A percentile compares a stretch with the other conserved stretches of the same genome.
These are phyloP conservation scores for Calamus simplicifolius DNA, from an alignment of 176 grass and related monocot genomes.

Conservation along the genomic window DNA sequence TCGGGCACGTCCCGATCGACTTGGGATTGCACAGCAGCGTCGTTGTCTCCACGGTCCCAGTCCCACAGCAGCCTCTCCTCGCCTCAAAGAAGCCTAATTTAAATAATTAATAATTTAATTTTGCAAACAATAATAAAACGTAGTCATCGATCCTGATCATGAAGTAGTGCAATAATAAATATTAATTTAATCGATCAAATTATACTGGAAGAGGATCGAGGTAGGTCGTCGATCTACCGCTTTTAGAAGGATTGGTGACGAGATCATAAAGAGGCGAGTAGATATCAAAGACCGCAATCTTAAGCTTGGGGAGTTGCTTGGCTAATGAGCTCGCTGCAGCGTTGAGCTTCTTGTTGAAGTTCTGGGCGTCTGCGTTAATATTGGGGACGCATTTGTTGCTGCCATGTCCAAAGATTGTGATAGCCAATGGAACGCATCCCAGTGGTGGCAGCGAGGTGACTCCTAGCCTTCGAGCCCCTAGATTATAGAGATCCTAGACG, in stretches of 20 bases:
- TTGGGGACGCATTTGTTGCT: slow-evolving; percentile 29
- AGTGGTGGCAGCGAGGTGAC: slow-evolving; percentile 62
- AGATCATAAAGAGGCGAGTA: slow-evolving; percentile 66
- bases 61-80: slow-evolving; percentile 51
- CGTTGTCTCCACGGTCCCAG: slow-evolving; percentile 45
- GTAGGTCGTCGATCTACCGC: too few species aligned
- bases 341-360: slow-evolving; percentile 67
- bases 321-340: slow-evolving; percentile 27
- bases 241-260: slow-evolving; percentile 25
- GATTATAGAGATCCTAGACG: slow-evolving; percentile 46
- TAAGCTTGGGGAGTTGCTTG: slow-evolving; percentile 45
- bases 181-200: too few species aligned
- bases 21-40: slow-evolving; percentile 49
- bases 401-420: slow-evolving; percentile 48
- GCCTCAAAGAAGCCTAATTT: slow-evolving; percentile 66
- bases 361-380: slow-evolving; percentile 53
- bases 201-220: too few species aligned
- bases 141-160: too few species aligned
- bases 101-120: too few species aligned
- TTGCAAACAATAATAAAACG: background rate
- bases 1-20: slow-evolving; percentile 29
- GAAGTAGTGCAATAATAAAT: too few species aligned
- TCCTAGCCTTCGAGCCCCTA: slow-evolving; percentile 64
- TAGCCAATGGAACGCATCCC: slow-evolving; percentile 60
- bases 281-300: slow-evolving; percentile 86